Base-by-base conservation (phyloP, 352 stramenopile species). In the Phytophthora sp. region DNA sequence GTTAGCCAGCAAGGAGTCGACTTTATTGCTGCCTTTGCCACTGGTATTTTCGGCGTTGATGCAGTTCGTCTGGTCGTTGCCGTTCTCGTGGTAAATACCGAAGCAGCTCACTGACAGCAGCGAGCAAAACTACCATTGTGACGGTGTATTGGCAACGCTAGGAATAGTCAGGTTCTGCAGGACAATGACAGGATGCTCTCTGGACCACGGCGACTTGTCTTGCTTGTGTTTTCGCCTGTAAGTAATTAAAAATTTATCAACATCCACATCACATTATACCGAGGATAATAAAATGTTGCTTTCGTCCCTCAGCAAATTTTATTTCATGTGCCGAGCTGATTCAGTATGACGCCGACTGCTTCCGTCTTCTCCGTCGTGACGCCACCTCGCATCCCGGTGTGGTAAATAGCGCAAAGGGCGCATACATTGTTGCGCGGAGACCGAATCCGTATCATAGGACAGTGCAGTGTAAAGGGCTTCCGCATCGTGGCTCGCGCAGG, bases 141-240 rank as follows among this genome's bases (percentile, higher is more conserved):
- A 66, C 4, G 61, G 61, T 3, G 50, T 70, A 4, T 30, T 57
- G 2, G 42, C 18, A 4, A 63, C 41, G 6, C 50, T 63, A 0
- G 60, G 67, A 2, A 71, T 38, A 1, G 44, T 64, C 13, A 65
- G 12, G 8, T 75, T 74, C 36, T 70, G 54, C 31, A 74, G 66
- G n/a, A 66, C 57, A 15, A 66, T 23, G 0, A 66, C 59, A 3
- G 42, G 47, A 27, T 60, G 20, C 18, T 64, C 52, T 6, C 12
- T 33, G 1, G 18, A 18, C 8, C 35, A 46, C 0, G 35, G 46
- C 1, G 24, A 1, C 21, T 67, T 31, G 23, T 72, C 58, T 0
- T 35, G 30, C 18, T 54, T 59, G 38, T 73, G 65, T 31, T 65
- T 46, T 1, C 31, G 31, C 21, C 57, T 72, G 23, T 20, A 31